These are phyloP conservation scores for Penicillium sp. DNA, from an alignment of 2,329 filamentous ascomycete species.

Conservation along the genomic window DNA sequence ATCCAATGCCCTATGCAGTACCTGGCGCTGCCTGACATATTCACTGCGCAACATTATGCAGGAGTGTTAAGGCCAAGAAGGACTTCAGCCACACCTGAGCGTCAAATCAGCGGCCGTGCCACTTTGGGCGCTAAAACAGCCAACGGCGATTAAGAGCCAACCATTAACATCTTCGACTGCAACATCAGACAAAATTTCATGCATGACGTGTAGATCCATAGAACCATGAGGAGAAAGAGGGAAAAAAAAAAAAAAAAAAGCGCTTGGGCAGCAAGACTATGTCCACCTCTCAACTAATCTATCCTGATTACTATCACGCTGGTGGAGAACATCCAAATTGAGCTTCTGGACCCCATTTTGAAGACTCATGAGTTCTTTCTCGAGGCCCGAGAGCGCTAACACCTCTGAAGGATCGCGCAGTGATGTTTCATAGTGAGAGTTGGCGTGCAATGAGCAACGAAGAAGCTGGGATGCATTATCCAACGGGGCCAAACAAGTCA, in stretches of 20 bases:
- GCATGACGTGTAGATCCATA: not conserved
- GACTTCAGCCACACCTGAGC: not conserved
- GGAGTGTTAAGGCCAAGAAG: not conserved
- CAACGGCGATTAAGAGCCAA: slow-evolving; percentile 9
- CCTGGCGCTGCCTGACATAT: not conserved
- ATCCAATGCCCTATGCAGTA: not conserved
- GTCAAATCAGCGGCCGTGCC: slow-evolving; percentile 11
- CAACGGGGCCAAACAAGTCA: slow-evolving; percentile 22
- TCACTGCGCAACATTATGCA: not conserved
- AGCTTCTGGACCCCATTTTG: slow-evolving; percentile 30
- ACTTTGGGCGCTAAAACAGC: slow-evolving; percentile 1
- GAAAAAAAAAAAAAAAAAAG: not conserved
- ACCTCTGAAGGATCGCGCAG: slow-evolving; percentile 24
- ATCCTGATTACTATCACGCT: slow-evolving; percentile 25
- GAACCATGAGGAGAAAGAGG: not conserved
- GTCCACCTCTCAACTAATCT: slow-evolving; percentile 30
- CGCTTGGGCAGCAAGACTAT: slow-evolving; percentile 7
- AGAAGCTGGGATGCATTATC: slow-evolving; percentile 30
- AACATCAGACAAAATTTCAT: not conserved
- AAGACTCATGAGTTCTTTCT: slow-evolving; percentile 24
- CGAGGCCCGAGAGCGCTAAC: slow-evolving; percentile 23
- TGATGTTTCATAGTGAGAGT: slow-evolving; percentile 25
- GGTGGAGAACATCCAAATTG: slow-evolving; percentile 27
- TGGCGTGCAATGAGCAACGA: slow-evolving; percentile 23
- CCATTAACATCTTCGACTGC: slow-evolving; percentile 1